Evolutionary conservation across 108 stramenopile species (phyloP), one percentile per base, ranked within the genome.

Genomic region (Fragilaria crotonensis): DNA sequence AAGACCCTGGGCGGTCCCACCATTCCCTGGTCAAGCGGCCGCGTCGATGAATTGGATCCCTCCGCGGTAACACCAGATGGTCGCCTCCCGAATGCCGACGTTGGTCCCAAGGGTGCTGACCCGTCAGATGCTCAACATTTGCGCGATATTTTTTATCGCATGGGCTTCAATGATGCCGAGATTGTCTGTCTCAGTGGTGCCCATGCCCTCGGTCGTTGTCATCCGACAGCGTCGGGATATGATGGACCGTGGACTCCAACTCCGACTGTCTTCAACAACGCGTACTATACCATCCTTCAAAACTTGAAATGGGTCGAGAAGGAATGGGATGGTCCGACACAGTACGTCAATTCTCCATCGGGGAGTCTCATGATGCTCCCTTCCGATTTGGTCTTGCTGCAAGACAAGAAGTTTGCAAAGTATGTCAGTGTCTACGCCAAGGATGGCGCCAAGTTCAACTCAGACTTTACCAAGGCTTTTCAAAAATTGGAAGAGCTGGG

Each of bases 201-300:
- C 1, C 96, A 97, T 75, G 88, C 90, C 22, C 63, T 95, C 5
- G 95, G 94, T 9, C 77, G 90, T 2, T 95, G 93, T 71, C 95
- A 95, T 63, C 68, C 70, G 5, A 78, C 80, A 26, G 77, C 79
- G 7, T 68, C 63, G 4, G 86, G 88, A 36, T 89, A 78, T 48
- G 79, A 81, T 27, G 83, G 53, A 2, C 90, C 93, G 0, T 92
- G 90, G 90, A 89, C 88, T 0, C 76, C 75, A 26, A 74, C 77
- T 22, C 93, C 93, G 3, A 85, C 72, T 3, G 62, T 30, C 1
- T 90, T 92, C 65, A 84, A 77, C 71, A 92, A 92, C 56, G 57
- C 70, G 1, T 95, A 95, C 79, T 92, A 79, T 64, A 70, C 72
- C 11, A 57, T 87, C 0, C 48, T 95, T 30, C 67, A 57, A 23